These are phyloP conservation scores for Epichloe baconii DNA, from an alignment of 2,329 filamentous ascomycete genomes.

Conservation along the genomic window DNA sequence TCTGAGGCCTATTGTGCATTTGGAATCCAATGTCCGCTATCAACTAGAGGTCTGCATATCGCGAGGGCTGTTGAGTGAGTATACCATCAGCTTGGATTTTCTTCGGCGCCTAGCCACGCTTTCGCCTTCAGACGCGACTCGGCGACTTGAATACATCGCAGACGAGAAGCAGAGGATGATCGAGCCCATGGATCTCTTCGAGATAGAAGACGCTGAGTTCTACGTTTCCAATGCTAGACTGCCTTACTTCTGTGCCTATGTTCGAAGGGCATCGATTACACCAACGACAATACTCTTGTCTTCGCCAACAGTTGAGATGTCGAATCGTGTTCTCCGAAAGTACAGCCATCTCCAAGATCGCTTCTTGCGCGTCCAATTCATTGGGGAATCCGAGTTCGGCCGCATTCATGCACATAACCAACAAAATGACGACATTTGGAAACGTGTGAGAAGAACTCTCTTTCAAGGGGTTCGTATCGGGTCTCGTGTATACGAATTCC, in stretches of 20 bases:
- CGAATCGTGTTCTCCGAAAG: constrained; percentile 72
- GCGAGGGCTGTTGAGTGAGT: constrained; percentile 60
- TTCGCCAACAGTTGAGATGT: constrained; percentile 69
- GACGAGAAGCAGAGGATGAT: constrained; percentile 49
- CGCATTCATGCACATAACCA: constrained; percentile 39
- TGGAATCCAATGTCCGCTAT: constrained; percentile 67
- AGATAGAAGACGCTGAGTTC: constrained; percentile 33
- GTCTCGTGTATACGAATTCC: constrained; percentile 70
- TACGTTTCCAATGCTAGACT: constrained; percentile 37
- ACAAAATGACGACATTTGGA: constrained; percentile 58
- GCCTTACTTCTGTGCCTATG: constrained; percentile 59
- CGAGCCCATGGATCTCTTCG: constrained; percentile 62
- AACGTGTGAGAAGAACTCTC: constrained; percentile 58
- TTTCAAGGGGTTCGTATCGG: constrained; percentile 71
- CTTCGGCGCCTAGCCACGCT: constrained; percentile 42
- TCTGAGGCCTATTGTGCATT: constrained; percentile 14
- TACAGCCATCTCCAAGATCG: constrained; percentile 57
- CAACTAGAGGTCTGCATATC: constrained; percentile 93
- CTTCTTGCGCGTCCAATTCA: constrained; percentile 82
- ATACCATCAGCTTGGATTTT: constrained; percentile 57
- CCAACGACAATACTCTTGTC: constrained; percentile 71
- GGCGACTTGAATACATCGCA: constrained; percentile 61
- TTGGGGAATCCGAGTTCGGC: constrained; percentile 58
- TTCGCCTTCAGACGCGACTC: constrained; percentile 38
- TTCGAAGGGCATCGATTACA: constrained; percentile 68